A percentile compares a stretch with the other conserved stretches of the same genome.
Evolutionary conservation across 768 basidiomycete genomes (phyloP).

Genomic region (Boletus rufocinnamomeus): DNA sequence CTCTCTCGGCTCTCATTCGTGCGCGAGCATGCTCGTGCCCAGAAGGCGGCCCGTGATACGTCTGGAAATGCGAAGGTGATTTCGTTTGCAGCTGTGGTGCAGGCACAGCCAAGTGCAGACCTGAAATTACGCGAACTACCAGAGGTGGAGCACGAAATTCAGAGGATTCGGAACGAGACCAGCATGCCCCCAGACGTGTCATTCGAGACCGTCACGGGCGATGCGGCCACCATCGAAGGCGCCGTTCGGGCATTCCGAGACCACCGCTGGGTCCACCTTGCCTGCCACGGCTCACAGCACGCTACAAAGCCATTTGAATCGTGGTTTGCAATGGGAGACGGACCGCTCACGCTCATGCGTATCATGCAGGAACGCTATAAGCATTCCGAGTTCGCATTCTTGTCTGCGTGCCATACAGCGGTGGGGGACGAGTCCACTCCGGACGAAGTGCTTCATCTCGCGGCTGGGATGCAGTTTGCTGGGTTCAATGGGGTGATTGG

Average conservation of each 20-base stretch:
- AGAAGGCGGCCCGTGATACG: not conserved
- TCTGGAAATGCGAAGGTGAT: not conserved
- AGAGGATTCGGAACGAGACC: not conserved
- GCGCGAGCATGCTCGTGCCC: not conserved
- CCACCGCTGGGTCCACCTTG: not conserved
- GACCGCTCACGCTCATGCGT: too few species aligned
- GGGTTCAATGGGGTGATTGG: slow-evolving; percentile 7
- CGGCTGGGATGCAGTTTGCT: not conserved
- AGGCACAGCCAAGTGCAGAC: not conserved
- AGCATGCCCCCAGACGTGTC: too few species aligned
- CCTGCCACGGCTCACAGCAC: not conserved
- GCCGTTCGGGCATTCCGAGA: not conserved
- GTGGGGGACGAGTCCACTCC: not conserved
- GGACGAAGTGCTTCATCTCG: not conserved
- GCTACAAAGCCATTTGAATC: not conserved
- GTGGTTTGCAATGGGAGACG: too few species aligned
- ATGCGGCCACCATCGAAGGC: not conserved
- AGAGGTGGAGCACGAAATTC: too few species aligned
- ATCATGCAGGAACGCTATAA: not conserved
- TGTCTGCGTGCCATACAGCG: not conserved
- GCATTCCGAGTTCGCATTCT: not conserved
- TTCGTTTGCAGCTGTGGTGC: not conserved
- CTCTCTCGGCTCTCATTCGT: not conserved
- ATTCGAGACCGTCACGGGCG: not conserved
- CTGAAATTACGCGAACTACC: not conserved